These are phyloP conservation scores for Pichia sp. DNA, from an alignment of 1,139 yeast genomes.

Conservation along the genomic window DNA sequence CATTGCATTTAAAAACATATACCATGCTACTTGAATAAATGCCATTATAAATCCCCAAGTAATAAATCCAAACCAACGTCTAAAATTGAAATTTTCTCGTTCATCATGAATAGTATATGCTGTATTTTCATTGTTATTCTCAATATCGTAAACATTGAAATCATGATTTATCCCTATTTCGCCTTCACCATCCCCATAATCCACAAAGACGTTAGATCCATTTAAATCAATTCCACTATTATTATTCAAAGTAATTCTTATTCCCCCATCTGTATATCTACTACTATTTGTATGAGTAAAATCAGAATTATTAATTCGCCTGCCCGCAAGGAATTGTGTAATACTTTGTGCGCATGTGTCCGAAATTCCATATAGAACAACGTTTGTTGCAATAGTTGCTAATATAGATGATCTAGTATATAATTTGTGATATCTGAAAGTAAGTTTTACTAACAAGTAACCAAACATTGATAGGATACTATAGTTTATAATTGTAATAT, in stretches of 20 bases:
- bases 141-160: too few relatives aligned
- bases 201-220: constrained; percentile 24
- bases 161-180: neutral
- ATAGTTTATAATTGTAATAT: constrained; percentile 49
- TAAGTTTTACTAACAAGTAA: constrained; percentile 43
- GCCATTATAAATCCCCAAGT: constrained; percentile 84
- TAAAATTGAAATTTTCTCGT: constrained; percentile 46
- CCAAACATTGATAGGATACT: constrained; percentile 44
- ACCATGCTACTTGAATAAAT: constrained; percentile 86
- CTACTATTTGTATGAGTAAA: neutral
- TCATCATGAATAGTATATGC: neutral
- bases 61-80: constrained; percentile 74
- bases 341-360: constrained; percentile 84
- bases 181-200: constrained; percentile 30
- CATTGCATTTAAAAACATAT: constrained; percentile 66
- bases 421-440: constrained; percentile 54
- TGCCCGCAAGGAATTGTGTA: constrained; percentile 20
- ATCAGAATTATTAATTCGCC: neutral
- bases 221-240: neutral
- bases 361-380: constrained; percentile 78
- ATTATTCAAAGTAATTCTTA: constrained; percentile 2
- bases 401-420: constrained; percentile 62
- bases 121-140: neutral
- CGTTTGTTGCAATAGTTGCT: constrained; percentile 78
- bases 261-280: neutral